A percentile compares a stretch with the other conserved stretches of the same genome.
These are phyloP conservation scores for Colletotrichum eleusines DNA, from an alignment of 2,329 filamentous ascomycete genomes.

Conservation along the genomic window DNA sequence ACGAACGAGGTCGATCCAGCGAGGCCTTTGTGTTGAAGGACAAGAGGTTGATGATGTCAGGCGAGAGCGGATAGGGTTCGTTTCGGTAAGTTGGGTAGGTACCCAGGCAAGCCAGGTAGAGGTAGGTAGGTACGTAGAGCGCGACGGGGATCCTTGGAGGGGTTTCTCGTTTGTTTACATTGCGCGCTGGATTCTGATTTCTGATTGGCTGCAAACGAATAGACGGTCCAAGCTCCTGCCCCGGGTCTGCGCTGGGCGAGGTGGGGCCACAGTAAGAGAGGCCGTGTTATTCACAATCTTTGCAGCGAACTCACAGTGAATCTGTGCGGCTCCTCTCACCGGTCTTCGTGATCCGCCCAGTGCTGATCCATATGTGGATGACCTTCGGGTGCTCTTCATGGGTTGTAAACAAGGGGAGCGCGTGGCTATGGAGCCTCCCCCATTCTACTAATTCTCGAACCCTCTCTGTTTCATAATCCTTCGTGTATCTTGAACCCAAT, in stretches of 20 bases:
- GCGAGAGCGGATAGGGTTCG: conserved; percentile 30
- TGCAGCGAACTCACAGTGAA: conserved; percentile 12
- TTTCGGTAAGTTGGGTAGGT: background rate
- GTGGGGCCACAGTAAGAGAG: conserved; percentile 19
- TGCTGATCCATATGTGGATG: conserved; percentile 21
- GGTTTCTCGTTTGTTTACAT: conserved; percentile 41
- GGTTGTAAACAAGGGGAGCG: conserved; percentile 13
- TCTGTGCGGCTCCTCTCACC: background rate
- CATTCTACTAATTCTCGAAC: conserved; percentile 19
- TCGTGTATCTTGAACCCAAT: background rate
- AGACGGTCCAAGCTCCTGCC: conserved; percentile 32
- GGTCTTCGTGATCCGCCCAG: conserved; percentile 3
- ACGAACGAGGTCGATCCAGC: conserved; percentile 23
- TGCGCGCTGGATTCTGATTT: conserved; percentile 4
- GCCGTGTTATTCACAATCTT: conserved; percentile 6
- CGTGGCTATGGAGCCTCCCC: conserved; percentile 16
- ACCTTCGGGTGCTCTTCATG: conserved; percentile 16
- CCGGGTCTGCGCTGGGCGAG: conserved; percentile 5
- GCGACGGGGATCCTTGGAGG: conserved; percentile 36
- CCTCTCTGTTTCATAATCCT: conserved; percentile 6
- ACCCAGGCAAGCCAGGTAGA: no score
- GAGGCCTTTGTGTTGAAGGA: conserved; percentile 13
- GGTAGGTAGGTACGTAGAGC: conserved; percentile 26
- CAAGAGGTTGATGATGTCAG: conserved; percentile 39
- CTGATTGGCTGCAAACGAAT: conserved; percentile 22